These are phyloP conservation scores for Misopates orontium DNA, from an alignment of 257 asterid species.

Conservation along the genomic window DNA sequence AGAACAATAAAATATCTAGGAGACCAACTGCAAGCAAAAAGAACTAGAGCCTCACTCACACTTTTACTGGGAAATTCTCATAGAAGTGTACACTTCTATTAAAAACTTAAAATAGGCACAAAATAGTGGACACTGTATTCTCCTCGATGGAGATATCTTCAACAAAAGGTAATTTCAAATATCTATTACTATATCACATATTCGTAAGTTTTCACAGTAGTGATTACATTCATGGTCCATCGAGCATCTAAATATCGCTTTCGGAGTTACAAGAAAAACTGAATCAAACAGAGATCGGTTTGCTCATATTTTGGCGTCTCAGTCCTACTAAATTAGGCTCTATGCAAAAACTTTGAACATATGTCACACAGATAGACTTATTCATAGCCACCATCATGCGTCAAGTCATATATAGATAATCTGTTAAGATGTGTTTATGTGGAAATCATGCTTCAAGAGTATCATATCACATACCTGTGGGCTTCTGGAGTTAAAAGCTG, in stretches of 20 bases:
- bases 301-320: neutral
- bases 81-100: too few species aligned
- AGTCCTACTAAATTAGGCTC: neutral
- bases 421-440: neutral
- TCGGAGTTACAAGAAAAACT: neutral
- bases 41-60: neutral
- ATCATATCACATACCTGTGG: conserved; percentile 57
- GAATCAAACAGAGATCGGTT: neutral
- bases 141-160: too few species aligned
- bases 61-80: conserved; percentile 4
- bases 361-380: neutral
- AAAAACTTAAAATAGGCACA: neutral
- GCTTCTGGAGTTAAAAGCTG: conserved; percentile 56
- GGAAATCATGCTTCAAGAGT: neutral
- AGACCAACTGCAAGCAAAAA: conserved; percentile 12
- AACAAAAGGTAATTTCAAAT: too few species aligned
- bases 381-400: neutral
- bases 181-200: too few species aligned
- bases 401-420: neutral
- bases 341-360: too few species aligned
- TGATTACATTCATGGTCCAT: too few species aligned
- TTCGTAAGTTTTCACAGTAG: too few species aligned
- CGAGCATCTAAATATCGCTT: neutral
- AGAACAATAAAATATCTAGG: neutral
- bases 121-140: neutral